Conservation (phyloP, 164 flowering plant species). For the Umbilicus rupestris region DNA sequence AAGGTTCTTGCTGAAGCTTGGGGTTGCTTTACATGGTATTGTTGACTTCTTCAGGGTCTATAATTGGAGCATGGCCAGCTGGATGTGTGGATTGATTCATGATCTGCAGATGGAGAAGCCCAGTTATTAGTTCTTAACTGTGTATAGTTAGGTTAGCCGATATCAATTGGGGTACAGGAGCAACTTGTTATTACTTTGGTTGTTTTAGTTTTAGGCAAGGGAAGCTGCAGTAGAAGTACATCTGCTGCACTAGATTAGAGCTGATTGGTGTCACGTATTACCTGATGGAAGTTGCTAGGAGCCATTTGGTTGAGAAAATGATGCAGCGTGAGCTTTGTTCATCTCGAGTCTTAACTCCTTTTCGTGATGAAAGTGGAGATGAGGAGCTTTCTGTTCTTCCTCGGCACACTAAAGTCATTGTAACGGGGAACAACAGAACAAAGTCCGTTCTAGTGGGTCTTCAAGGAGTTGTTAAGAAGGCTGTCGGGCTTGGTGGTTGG, state of each 20-base stretch:
- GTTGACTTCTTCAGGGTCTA: not conserved
- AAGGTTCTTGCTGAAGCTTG: not conserved
- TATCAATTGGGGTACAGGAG: not conserved
- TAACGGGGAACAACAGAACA: slow-evolving; percentile 89
- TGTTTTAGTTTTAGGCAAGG: not conserved
- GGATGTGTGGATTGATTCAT: not conserved
- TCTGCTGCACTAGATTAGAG: not conserved
- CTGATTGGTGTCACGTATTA: not conserved
- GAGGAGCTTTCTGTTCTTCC: slow-evolving; percentile 91
- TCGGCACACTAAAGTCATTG: slow-evolving; percentile 87
- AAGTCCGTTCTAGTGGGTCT: slow-evolving; percentile 89
- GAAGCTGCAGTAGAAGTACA: not conserved
- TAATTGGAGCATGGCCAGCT: not conserved
- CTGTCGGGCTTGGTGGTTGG: slow-evolving; percentile 99
- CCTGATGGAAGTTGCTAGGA: not conserved
- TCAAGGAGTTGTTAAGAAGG: slow-evolving; percentile 97
- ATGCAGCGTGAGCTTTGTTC: slow-evolving; percentile 56
- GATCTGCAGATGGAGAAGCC: not conserved
- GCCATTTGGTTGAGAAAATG: slow-evolving; percentile 25
- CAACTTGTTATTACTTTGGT: not conserved
- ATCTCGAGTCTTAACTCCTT: slow-evolving; percentile 53
- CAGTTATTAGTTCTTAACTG: not conserved
- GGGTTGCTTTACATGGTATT: not conserved
- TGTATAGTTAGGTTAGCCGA: not conserved
- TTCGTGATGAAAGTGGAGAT: slow-evolving; percentile 76